phyloP scores from a whole-genome alignment of 768 basidiomycete species.

The Lyophyllum decastes region DNA sequence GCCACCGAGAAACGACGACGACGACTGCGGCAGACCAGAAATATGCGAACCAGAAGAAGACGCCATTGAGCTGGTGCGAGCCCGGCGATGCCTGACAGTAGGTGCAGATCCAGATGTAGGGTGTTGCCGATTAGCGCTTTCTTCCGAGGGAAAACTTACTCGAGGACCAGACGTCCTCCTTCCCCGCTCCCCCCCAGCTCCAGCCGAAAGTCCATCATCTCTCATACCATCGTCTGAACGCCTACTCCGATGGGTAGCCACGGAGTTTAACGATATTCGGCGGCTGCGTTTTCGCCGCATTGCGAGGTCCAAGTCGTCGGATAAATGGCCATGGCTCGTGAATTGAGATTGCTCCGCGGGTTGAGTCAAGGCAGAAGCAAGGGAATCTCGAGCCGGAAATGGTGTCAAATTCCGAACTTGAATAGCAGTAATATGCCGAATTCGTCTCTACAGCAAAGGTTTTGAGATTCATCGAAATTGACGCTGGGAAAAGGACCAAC shows the following conservation, averaged over 20 bases:
- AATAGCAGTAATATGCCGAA: constrained; percentile 72
- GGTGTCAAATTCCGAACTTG: constrained; percentile 85
- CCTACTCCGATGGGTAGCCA: constrained; percentile 45
- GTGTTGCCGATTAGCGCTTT: constrained; percentile 14
- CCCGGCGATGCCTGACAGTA: constrained; percentile 38
- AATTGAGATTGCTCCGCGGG: constrained; percentile 66
- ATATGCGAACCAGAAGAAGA: constrained; percentile 45
- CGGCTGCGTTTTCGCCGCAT: constrained; percentile 59
- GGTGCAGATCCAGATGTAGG: constrained; percentile 28
- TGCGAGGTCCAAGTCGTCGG: constrained; percentile 73
- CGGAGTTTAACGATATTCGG: constrained; percentile 61
- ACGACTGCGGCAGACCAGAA: constrained; percentile 20
- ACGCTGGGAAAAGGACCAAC: constrained; percentile 10
- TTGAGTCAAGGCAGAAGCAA: constrained; percentile 73
- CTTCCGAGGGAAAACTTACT: constrained; percentile 35
- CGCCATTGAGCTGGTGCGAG: constrained; percentile 54
- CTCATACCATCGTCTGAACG: constrained; percentile 46
- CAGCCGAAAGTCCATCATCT: constrained; percentile 23
- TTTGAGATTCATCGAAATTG: constrained; percentile 8
- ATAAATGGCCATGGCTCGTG: constrained; percentile 52
- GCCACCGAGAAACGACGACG: constrained; percentile 16
- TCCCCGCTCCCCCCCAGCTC: constrained; percentile 31
- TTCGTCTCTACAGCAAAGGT: constrained; percentile 50
- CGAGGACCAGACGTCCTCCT: constrained; percentile 50
- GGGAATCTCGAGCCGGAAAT: constrained; percentile 76